Evolutionary conservation across 1,139 yeast genomes (phyloP).

Genomic region (Yamadazyma friedrichii): DNA sequence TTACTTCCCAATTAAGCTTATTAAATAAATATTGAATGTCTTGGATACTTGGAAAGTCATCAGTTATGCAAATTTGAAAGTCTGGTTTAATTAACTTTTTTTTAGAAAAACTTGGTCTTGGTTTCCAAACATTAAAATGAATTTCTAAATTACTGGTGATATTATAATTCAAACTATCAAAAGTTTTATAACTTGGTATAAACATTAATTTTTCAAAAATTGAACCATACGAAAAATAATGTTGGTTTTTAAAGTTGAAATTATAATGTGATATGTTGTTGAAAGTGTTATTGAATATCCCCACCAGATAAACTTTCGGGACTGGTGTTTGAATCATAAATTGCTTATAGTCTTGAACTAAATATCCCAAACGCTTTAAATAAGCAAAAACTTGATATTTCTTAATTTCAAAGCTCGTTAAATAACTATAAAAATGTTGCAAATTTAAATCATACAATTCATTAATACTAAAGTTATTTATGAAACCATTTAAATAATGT

Average conservation of each 20-base stretch:
- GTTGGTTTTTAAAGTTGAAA: conserved; percentile 20
- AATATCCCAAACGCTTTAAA: conserved; percentile 77
- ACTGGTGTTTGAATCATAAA: conserved; percentile 6
- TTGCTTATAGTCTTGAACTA: conserved; percentile 45
- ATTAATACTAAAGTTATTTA: conserved; percentile 11
- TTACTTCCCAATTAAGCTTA: conserved; percentile 9
- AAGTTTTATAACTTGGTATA: conserved; percentile 26
- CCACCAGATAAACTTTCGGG: neutral
- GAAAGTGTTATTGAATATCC: neutral
- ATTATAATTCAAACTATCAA: conserved; percentile 16
- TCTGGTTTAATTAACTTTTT: conserved; percentile 64
- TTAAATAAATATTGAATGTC: conserved; percentile 35
- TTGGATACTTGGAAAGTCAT: conserved; percentile 51
- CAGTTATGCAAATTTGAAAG: conserved; percentile 62
- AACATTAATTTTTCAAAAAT: conserved; percentile 39
- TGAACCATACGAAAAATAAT: conserved; percentile 37
- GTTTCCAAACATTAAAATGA: conserved; percentile 82
- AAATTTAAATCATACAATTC: conserved; percentile 50
- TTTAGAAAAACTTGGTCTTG: conserved; percentile 67
- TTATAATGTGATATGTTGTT: neutral
- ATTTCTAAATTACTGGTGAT: conserved; percentile 16
- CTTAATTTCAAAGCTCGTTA: conserved; percentile 34
- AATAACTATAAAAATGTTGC: conserved; percentile 60
- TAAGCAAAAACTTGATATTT: conserved; percentile 70
- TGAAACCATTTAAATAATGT: conserved; percentile 15